Percentiles rank a stretch among this genome's conserved stretches.
Evolutionary conservation across 164 flowering plant species (phyloP).

Genomic region (Tetrastigma voinierianum): DNA sequence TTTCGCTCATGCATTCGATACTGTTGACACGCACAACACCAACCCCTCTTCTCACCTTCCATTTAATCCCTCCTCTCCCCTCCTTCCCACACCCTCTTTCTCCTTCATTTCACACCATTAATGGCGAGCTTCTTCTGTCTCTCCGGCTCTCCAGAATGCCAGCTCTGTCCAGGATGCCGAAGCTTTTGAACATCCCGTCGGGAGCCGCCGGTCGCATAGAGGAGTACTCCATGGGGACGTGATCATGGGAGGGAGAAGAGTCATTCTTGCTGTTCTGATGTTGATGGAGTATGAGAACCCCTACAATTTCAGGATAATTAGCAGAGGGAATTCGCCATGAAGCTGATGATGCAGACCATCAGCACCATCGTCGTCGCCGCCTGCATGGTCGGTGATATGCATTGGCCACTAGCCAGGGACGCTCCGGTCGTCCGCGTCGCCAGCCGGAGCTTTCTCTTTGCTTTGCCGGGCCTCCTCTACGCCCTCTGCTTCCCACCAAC

Average conservation of each 20-base stretch:
- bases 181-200: too few relatives aligned
- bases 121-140: too few relatives aligned
- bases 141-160: too few relatives aligned
- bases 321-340: slow-evolving; percentile 4
- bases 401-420: slow-evolving; percentile 22
- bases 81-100: too few relatives aligned
- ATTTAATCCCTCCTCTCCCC: too few relatives aligned
- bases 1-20: too few relatives aligned
- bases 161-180: too few relatives aligned
- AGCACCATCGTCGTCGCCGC: slow-evolving; percentile 6
- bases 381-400: slow-evolving; percentile 20
- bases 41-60: too few relatives aligned
- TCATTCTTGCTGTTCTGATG: slow-evolving; percentile 3
- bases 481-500: slow-evolving; percentile 14
- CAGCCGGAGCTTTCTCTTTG: slow-evolving; percentile 11
- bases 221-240: slow-evolving; percentile 8
- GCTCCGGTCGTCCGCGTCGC: slow-evolving; percentile 14
- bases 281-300: slow-evolving; percentile 5
- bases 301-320: not conserved
- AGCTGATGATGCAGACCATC: not conserved
- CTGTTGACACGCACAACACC: too few relatives aligned
- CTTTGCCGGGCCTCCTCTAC: slow-evolving; percentile 16
- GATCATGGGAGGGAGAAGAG: too few relatives aligned
- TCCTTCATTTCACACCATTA: too few relatives aligned
- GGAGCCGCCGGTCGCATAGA: too few relatives aligned